Evolutionary conservation across 2,329 filamentous ascomycete species (phyloP), one percentile per base, ranked within the genome.

Genomic region (Dothiorella sarmentorum): DNA sequence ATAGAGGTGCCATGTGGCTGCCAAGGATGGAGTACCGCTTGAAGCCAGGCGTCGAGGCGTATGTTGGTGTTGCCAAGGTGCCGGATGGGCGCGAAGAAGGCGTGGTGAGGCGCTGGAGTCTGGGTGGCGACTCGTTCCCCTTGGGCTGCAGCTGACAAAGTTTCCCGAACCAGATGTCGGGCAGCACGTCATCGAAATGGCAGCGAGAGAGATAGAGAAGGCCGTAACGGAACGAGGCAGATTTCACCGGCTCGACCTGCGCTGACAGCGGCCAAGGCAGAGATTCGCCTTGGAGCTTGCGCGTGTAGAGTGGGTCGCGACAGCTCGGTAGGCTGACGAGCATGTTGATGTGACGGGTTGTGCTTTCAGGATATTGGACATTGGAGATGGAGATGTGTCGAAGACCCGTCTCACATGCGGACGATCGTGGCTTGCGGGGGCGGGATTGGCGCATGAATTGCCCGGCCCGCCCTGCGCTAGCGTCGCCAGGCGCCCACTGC

Each of bases 1-100:
- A n/a, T n/a, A n/a, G n/a, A n/a, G n/a, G 81, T 64, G 73, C 76
- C 42, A 63, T 74, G 9, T 84, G 82, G 69, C 78, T 77, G 5
- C 71, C 74, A 60, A 61, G 65, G 7, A 75, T 0, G 80, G 81
- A 3, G 73, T 67, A 83, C 0, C 75, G 75, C 13, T 56, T 78
- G 51, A 69, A 75, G 51, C 76, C 82, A 66, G 82, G 82, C 3
- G 81, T 82, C 0, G 81, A 83, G 59, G 75, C 73, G 15, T 49
- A 82, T 66, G 71, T 85, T n/a, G 82, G 84, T 66, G 75, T 75
- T 73, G 63, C 69, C n/a, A 26, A 64, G 70, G 29, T 63, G 66
- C 2, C 49, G 59, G 20, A 73, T 45, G 68, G 70, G 73, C 55
- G 63, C 70, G 10, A 68, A 73, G 40, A 68, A 73, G 3, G 70